A percentile compares a stretch with the other conserved stretches of the same genome.
phyloP scores from a whole-genome alignment of 345 rosid species.

The Lumnitzera littorea region DNA sequence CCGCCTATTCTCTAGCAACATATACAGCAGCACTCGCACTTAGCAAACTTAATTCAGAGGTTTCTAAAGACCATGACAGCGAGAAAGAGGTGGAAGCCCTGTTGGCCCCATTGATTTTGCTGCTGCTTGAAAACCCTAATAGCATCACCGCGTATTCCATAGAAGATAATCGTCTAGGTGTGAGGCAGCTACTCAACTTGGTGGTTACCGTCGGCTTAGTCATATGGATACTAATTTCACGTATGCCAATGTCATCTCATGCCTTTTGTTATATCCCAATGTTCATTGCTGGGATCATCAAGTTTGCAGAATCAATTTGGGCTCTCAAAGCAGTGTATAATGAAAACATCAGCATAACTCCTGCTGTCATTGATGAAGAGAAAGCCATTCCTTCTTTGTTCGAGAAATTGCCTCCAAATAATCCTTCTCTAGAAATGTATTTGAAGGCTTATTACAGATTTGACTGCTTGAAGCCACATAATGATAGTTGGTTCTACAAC shows the following conservation, averaged over 20 bases:
- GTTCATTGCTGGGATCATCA: slow-evolving; percentile 4
- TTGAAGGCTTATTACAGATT: slow-evolving; percentile 12
- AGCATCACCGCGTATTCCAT: slow-evolving; percentile 7
- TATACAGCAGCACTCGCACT: slow-evolving; percentile 1
- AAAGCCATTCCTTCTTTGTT: background rate
- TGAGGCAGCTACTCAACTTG: slow-evolving; percentile 13
- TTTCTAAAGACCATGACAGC: background rate
- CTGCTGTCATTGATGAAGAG: background rate
- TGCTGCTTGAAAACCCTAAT: slow-evolving; percentile 7
- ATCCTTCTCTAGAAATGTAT: accelerated
- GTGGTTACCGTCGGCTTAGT: background rate
- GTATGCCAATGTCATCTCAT: background rate
- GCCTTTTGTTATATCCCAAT: background rate
- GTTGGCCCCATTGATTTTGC: slow-evolving; percentile 8
- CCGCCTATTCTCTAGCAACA: background rate
- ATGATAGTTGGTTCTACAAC: slow-evolving; percentile 6
- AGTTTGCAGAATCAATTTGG: slow-evolving; percentile 11
- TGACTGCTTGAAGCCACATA: slow-evolving; percentile 10
- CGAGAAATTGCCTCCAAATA: accelerated
- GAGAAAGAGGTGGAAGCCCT: background rate
- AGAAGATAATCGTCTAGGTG: slow-evolving; percentile 9
- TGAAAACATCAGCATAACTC: slow-evolving; percentile 2
- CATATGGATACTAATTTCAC: background rate
- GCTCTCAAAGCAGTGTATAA: slow-evolving; percentile 8
- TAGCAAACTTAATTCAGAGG: background rate